A percentile compares a stretch with the other conserved stretches of the same genome.
These are phyloP conservation scores for Aspergillus terreus DNA, from an alignment of 2,329 filamentous ascomycete genomes.

Conservation along the genomic window DNA sequence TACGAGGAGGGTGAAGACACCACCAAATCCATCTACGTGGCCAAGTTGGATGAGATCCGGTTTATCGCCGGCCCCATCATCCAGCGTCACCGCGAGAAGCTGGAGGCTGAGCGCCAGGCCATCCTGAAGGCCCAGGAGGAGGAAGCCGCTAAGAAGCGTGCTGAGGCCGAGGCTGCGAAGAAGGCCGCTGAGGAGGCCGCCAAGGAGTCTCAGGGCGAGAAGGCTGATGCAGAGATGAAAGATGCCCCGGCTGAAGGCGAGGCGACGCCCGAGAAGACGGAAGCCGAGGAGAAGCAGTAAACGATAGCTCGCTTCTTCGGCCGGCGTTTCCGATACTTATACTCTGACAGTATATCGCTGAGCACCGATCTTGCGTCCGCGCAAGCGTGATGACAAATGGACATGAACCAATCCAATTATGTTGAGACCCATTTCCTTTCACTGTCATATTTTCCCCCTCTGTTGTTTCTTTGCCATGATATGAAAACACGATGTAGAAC, in stretches of 20 bases:
- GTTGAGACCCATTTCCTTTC: conserved; percentile 9
- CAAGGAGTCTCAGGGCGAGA: conserved; percentile 37
- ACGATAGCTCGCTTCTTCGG: conserved; percentile 1
- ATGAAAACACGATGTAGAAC: conserved; percentile 13
- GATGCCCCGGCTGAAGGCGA: conserved; percentile 50
- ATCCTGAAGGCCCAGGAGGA: conserved; percentile 64
- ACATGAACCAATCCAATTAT: conserved; percentile 21
- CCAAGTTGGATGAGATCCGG: conserved; percentile 95
- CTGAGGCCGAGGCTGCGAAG: conserved; percentile 69
- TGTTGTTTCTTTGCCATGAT: conserved; percentile 9
- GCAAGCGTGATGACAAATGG: conserved; percentile 19
- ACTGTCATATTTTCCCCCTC: conserved; percentile 6
- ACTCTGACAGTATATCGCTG: conserved; percentile 7
- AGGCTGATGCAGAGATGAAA: conserved; percentile 55
- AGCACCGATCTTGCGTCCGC: conserved; percentile 10
- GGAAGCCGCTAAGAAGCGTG: conserved; percentile 58
- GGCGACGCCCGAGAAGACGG: conserved; percentile 23
- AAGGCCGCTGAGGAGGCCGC: conserved; percentile 54
- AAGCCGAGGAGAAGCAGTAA: conserved; percentile 39
- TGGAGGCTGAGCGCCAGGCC: conserved; percentile 79
- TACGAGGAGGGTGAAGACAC: conserved; percentile 96
- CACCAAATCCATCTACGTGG: conserved; percentile 86
- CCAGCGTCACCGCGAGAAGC: conserved; percentile 92
- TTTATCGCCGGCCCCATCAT: conserved; percentile 85
- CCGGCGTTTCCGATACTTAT: not conserved